Conservation (phyloP, 495 filamentous ascomycete genomes). For the Aspergillus asperescens region DNA sequence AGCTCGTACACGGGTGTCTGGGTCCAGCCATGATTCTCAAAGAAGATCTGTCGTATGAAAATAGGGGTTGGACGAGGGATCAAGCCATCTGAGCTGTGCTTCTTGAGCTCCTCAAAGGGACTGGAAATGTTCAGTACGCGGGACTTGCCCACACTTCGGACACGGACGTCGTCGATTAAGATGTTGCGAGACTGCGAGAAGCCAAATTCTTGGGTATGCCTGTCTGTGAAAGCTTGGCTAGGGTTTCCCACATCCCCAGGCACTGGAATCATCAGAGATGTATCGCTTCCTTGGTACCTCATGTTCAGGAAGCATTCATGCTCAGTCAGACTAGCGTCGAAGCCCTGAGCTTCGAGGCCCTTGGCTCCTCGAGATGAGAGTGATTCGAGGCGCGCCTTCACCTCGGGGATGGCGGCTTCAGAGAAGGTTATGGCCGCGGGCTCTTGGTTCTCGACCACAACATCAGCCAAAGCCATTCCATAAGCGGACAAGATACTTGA, state of each 20-base stretch:
- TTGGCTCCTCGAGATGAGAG: conserved; percentile 8
- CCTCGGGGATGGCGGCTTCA: conserved; percentile 8
- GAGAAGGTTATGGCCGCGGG: conserved; percentile 60
- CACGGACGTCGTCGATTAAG: conserved; percentile 87
- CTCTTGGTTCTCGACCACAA: conserved; percentile 88
- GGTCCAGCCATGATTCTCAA: conserved; percentile 58
- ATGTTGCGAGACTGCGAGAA: conserved; percentile 88
- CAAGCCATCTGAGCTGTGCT: conserved; percentile 34
- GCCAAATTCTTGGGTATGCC: conserved; percentile 91
- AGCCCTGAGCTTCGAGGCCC: conserved; percentile 28
- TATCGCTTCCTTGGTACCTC: conserved; percentile 47
- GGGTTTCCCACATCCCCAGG: conserved; percentile 60
- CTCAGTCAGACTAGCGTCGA: conserved; percentile 28
- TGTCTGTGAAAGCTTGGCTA: conserved; percentile 73
- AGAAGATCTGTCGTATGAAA: conserved; percentile 27
- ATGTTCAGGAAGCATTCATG: conserved; percentile 47
- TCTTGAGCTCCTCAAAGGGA: conserved; percentile 54
- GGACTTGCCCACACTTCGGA: conserved; percentile 76
- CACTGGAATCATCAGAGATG: conserved; percentile 46
- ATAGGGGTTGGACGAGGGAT: conserved; percentile 12
- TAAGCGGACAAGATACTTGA: conserved; percentile 95
- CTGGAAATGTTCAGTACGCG: conserved; percentile 29
- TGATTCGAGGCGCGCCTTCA: conserved; percentile 7
- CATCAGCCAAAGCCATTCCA: conserved; percentile 93
- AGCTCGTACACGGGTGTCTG: conserved; percentile 78